Base-by-base conservation (phyloP, 2,329 filamentous ascomycete species). In the Cryoendolithus antarcticus region DNA sequence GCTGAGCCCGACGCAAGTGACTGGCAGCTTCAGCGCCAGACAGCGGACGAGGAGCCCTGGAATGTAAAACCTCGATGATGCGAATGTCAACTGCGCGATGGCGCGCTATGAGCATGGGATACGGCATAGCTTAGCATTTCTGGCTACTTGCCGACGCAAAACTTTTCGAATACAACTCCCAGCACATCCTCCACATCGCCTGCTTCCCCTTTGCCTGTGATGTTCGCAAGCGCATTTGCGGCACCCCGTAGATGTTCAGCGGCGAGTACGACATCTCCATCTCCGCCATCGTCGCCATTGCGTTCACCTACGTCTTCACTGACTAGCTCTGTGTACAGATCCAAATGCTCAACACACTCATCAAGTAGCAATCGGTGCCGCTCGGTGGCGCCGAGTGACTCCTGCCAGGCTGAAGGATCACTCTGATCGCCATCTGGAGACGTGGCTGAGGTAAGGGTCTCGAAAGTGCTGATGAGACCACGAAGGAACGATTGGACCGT, bases 81-180 rank as follows among this genome's bases (percentile, higher is more conserved):
- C 24, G 24, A 6, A 8, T 6, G 24, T 27, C 24, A 27, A 8
- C 24, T 27, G 24, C 24, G 24, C 24, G 24, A 27, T 27, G 24
- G 7, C 4, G 24, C 24, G 24, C 7, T 8, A 27, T 27, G 24
- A 27, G 24, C 24, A 27, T 8, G 24, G 6, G 24, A 6, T 27
- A 27, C 24, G 24, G 24, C 24, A 27, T 27, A 27, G 24, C 24
- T 27, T 27, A 27, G 24, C 24, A 27, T 27, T 27, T 27, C 24
- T 27, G 24, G 24, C 24, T 42, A 64, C 45, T 64, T 63, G 7
- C 62, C 62, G 3, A 64, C 61, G 40, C 62, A 64, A 42, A 64
- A 64, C 84, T 93, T 96, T 61, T 96, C 89, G 64, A 98, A 98
- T 3, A 98, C 88, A 13, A 98, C 88, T 0, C 91, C 91, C 33